Evolutionary conservation across 495 filamentous ascomycete species (phyloP).

Genomic region (Annulohypoxylon stygium): DNA sequence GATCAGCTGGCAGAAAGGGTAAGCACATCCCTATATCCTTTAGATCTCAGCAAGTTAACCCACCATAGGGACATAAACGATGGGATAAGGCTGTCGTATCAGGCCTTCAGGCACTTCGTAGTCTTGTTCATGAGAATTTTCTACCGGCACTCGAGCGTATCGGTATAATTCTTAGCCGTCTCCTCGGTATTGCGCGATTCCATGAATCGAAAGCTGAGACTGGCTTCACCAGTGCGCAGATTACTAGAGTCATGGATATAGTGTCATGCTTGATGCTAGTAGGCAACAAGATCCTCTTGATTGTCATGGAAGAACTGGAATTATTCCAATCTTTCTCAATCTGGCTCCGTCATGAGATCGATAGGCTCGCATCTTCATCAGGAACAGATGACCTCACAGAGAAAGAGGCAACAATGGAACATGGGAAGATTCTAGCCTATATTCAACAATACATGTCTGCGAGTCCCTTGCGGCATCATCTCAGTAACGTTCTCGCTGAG

Average conservation of each 20-base stretch:
- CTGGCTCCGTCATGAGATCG: conserved; percentile 90
- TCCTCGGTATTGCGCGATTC: conserved; percentile 89
- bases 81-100: conserved; percentile 89
- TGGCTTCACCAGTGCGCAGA: conserved; percentile 68
- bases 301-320: conserved; percentile 80
- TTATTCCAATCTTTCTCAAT: conserved; percentile 83
- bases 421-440: conserved; percentile 65
- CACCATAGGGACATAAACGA: conserved; percentile 83
- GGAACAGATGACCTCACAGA: conserved; percentile 65
- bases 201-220: conserved; percentile 75
- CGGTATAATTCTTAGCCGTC: conserved; percentile 81
- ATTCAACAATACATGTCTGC: conserved; percentile 63
- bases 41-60: conserved; percentile 23
- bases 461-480: conserved; percentile 60
- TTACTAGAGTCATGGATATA: conserved; percentile 72
- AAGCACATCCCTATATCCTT: conserved; percentile 44
- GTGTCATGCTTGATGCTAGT: conserved; percentile 80
- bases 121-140: conserved; percentile 85
- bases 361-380: conserved; percentile 66
- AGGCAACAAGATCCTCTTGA: conserved; percentile 76
- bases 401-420: conserved; percentile 67
- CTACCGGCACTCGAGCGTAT: conserved; percentile 88
- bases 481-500: conserved; percentile 53
- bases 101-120: conserved; percentile 81
- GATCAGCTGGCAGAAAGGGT: conserved; percentile 89